phyloP scores from a whole-genome alignment of 805 yeast genomes.

The Saccharomycopsis malanga region DNA sequence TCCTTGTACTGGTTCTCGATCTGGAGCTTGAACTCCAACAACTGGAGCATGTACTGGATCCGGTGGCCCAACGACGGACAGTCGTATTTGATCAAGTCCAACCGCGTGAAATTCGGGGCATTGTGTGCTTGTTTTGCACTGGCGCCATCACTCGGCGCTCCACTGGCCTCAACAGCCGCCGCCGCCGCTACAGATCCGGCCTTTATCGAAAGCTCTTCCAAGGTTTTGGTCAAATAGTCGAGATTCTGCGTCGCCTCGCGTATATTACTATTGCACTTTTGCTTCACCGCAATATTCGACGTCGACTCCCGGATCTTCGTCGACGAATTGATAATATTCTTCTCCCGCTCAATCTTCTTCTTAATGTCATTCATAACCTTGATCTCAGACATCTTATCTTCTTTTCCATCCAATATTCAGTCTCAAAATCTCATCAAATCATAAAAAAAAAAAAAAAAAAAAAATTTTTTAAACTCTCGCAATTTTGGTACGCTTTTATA shows the following conservation, averaged over 20 bases:
- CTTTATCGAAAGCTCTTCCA: constrained; percentile 43
- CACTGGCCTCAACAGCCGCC: not conserved
- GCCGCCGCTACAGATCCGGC: not conserved
- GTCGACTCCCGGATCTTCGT: constrained; percentile 73
- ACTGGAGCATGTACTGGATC: constrained; percentile 92
- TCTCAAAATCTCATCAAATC: no score
- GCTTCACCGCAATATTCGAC: constrained; percentile 73
- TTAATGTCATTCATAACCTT: constrained; percentile 58
- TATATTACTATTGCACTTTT: constrained; percentile 83
- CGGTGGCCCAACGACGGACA: constrained; percentile 92
- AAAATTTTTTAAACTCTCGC: no score
- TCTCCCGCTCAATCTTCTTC: constrained; percentile 82
- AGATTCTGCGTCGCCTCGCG: constrained; percentile 89
- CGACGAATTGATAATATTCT: constrained; percentile 82
- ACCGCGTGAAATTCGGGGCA: constrained; percentile 36
- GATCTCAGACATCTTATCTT: constrained; percentile 27
- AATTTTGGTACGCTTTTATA: no score
- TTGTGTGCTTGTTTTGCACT: constrained; percentile 2
- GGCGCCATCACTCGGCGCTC: not conserved
- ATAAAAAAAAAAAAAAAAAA: no score
- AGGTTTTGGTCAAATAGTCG: constrained; percentile 74
- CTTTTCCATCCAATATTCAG: no score
- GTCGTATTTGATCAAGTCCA: constrained; percentile 84
- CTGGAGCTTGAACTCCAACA: constrained; percentile 85
- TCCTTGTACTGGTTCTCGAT: constrained; percentile 90